Evolutionary conservation across 768 basidiomycete genomes (phyloP).

Genomic region (Fistulinella prunicolor): DNA sequence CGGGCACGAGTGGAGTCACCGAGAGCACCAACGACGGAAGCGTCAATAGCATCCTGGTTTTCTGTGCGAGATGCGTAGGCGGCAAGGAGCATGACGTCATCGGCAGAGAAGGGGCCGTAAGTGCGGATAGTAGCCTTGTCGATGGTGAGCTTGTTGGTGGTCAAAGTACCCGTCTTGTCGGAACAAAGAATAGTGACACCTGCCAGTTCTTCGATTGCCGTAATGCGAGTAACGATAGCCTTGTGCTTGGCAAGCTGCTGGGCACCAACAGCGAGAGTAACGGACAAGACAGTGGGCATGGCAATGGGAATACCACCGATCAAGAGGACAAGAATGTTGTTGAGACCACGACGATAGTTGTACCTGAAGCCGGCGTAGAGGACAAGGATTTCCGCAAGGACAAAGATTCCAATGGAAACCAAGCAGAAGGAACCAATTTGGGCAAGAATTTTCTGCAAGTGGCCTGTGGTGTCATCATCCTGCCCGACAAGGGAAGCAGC

Average conservation of each 20-base stretch:
- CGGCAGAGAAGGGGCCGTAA: constrained; percentile 83
- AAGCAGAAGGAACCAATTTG: constrained; percentile 98
- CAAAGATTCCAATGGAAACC: constrained; percentile 94
- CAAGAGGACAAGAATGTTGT: constrained; percentile 97
- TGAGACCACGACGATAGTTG: constrained; percentile 88
- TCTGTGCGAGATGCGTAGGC: constrained; percentile 97
- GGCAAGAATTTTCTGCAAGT: constrained; percentile 97
- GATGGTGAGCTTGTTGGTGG: constrained; percentile 99
- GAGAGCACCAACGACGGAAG: constrained; percentile 78
- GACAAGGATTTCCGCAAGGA: constrained; percentile 89
- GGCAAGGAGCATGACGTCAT: constrained; percentile 90
- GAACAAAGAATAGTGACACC: constrained; percentile 99
- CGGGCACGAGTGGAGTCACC: constrained; percentile 75
- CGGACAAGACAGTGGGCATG: constrained; percentile 98
- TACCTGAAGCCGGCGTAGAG: constrained; percentile 92
- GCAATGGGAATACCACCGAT: constrained; percentile 99
- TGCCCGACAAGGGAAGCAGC: constrained; percentile 96
- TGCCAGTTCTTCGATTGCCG: constrained; percentile 96
- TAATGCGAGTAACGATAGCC: constrained; percentile 99
- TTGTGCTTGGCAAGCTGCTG: constrained; percentile 99
- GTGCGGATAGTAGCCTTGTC: constrained; percentile 89
- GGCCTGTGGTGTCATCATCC: constrained; percentile 96
- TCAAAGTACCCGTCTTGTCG: constrained; percentile 97
- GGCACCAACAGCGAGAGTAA: constrained; percentile 97
- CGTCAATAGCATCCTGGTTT: constrained; percentile 98